Evolutionary conservation across 148 eudicot genomes (phyloP).

Genomic region (Fagopyrum tataricum): DNA sequence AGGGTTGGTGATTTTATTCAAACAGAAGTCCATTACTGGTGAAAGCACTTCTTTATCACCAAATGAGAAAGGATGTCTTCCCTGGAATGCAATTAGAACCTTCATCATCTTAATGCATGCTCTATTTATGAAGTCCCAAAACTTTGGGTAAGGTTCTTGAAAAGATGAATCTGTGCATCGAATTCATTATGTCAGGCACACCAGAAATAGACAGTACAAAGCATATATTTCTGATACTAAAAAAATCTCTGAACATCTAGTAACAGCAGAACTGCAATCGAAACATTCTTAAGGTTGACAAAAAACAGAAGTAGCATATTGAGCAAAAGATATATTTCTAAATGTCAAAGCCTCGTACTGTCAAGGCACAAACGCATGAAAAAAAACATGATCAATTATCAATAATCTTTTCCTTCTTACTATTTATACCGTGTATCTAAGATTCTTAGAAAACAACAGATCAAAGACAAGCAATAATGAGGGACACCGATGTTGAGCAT

Average conservation of each 20-base stretch:
- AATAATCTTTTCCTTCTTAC: constrained; percentile 3
- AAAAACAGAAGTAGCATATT: neutral
- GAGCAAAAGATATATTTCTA: neutral
- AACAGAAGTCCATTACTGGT: constrained; percentile 76
- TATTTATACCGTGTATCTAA: neutral
- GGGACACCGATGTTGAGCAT: neutral
- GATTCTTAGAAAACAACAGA: constrained; percentile 3
- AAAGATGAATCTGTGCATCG: constrained; percentile 75
- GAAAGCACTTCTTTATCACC: constrained; percentile 79
- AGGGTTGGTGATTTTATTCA: constrained; percentile 74
- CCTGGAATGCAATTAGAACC: constrained; percentile 70
- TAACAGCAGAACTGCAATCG: neutral
- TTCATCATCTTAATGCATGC: constrained; percentile 86
- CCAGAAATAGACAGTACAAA: neutral
- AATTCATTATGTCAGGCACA: constrained; percentile 16
- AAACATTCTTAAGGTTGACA: neutral
- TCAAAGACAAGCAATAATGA: neutral
- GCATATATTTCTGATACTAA: neutral
- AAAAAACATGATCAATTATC: neutral
- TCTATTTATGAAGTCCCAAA: constrained; percentile 67
- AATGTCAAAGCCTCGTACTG: neutral
- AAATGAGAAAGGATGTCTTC: constrained; percentile 93
- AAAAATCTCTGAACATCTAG: neutral
- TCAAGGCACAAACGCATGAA: neutral
- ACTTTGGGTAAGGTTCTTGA: constrained; percentile 52